These are phyloP conservation scores for Cymbidium sinense DNA, from an alignment of 106 monocot species.

Conservation along the genomic window DNA sequence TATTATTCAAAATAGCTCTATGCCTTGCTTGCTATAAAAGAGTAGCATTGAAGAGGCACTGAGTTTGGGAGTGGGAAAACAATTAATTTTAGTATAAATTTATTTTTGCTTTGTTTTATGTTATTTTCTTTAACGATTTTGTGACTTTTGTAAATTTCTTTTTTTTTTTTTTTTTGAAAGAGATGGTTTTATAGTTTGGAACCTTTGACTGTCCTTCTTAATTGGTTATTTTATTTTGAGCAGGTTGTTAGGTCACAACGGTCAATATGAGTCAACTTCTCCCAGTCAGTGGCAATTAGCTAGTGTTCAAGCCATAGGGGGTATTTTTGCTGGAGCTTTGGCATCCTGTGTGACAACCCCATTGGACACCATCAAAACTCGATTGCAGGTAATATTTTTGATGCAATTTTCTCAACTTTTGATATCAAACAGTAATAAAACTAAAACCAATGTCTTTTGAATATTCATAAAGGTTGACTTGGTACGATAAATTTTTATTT, in stretches of 20 bases:
- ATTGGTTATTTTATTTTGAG: constrained; percentile 11
- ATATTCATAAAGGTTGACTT: neutral
- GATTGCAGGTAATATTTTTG: constrained; percentile 58
- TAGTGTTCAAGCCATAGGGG: constrained; percentile 73
- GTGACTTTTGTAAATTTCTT: too few species aligned
- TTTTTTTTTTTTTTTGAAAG: too few species aligned
- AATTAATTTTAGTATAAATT: too few species aligned
- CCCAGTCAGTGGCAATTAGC: constrained; percentile 46
- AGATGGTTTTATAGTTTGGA: too few species aligned
- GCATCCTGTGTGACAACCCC: constrained; percentile 88
- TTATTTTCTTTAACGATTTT: too few species aligned
- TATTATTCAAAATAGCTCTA: too few species aligned
- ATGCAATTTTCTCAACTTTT: neutral
- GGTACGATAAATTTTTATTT: neutral
- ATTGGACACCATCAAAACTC: constrained; percentile 89
- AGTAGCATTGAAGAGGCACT: too few species aligned
- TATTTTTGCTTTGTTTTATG: too few species aligned
- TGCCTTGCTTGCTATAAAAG: too few species aligned
- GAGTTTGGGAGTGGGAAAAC: too few species aligned
- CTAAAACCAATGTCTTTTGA: neutral
- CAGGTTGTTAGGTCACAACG: constrained; percentile 53
- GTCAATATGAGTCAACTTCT: constrained; percentile 26
- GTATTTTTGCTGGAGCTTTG: constrained; percentile 75
- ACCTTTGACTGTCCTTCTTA: neutral
- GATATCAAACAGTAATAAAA: neutral